Evolutionary conservation across 345 rosid species (phyloP).

Genomic region (Eucalyptus victrix): DNA sequence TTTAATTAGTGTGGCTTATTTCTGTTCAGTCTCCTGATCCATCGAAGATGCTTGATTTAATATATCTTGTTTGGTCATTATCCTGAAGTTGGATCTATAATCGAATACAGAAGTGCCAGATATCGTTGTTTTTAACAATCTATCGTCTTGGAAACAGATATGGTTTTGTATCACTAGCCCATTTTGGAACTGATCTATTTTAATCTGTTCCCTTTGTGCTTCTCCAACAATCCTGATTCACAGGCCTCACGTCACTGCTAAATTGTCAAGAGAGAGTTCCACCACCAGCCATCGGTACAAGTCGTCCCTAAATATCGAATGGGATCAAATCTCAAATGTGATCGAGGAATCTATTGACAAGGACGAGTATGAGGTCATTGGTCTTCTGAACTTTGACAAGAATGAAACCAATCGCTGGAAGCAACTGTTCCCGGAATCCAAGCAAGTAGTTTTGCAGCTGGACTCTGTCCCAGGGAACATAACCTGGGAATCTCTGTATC

Average conservation of each 20-base stretch:
- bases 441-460: constrained; percentile 47
- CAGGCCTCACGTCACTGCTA: neutral
- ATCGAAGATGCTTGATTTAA: neutral
- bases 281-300: neutral
- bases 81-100: neutral
- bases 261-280: neutral
- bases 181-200: neutral
- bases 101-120: neutral
- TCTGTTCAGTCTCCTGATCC: neutral
- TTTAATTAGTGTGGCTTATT: neutral
- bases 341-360: neutral
- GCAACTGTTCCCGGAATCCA: constrained; percentile 37
- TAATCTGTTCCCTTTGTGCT: neutral
- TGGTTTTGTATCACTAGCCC: neutral
- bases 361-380: constrained; percentile 6
- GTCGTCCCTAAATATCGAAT: neutral
- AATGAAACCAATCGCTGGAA: constrained; percentile 48
- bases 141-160: neutral
- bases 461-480: constrained; percentile 19
- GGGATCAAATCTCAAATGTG: neutral
- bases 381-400: constrained; percentile 57
- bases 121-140: neutral
- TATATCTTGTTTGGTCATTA: neutral
- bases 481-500: constrained; percentile 79
- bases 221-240: neutral